A percentile compares a stretch with the other conserved stretches of the same genome.
phyloP scores from a whole-genome alignment of 345 rosid species.

The Turnera subulata region DNA sequence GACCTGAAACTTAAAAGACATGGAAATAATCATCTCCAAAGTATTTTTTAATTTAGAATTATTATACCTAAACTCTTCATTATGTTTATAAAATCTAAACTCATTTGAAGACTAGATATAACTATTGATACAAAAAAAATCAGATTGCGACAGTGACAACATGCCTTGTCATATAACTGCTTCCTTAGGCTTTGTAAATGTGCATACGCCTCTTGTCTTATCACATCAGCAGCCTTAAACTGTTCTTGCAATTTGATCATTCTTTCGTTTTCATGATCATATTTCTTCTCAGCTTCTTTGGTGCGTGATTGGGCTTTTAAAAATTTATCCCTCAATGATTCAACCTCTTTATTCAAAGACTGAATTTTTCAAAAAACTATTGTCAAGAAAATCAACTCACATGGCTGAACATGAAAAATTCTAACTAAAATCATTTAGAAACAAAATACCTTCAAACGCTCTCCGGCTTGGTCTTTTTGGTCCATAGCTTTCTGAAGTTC shows the following conservation, averaged over 20 bases:
- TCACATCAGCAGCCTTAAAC: constrained; percentile 56
- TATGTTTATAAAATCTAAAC: no score
- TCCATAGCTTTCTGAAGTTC: constrained; percentile 64
- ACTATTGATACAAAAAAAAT: neutral
- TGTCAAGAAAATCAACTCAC: neutral
- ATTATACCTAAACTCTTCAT: no score
- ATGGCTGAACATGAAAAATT: neutral
- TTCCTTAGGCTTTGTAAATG: constrained; percentile 51
- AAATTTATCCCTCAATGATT: constrained; percentile 46
- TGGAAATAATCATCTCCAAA: no score
- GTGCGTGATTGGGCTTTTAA: constrained; percentile 53
- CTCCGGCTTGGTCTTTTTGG: constrained; percentile 64
- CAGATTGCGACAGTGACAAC: neutral
- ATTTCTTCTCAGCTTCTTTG: constrained; percentile 50
- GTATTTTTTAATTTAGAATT: no score
- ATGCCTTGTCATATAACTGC: constrained; percentile 60
- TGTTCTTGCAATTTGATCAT: constrained; percentile 38
- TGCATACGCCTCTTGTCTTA: constrained; percentile 68
- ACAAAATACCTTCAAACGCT: constrained; percentile 63
- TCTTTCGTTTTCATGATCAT: constrained; percentile 39
- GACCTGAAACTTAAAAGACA: no score
- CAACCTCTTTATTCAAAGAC: constrained; percentile 69
- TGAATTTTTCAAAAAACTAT: constrained; percentile 18
- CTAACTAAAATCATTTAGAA: neutral
- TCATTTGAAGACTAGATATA: no score